These are phyloP conservation scores for Cenchrus purpureus DNA, from an alignment of 176 grass and related monocot genomes.

Conservation along the genomic window DNA sequence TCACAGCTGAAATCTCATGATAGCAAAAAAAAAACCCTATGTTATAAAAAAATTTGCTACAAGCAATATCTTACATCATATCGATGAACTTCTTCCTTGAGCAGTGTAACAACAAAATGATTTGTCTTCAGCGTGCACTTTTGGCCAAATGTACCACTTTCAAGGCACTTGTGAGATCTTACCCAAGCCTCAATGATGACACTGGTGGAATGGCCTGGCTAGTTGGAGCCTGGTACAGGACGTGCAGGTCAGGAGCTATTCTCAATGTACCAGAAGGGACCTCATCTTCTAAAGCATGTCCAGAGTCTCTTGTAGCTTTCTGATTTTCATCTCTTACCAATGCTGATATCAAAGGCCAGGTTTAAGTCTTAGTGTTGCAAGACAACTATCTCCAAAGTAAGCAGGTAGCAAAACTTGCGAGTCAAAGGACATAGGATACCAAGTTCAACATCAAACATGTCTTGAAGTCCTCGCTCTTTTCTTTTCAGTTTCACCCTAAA, in stretches of 20 bases:
- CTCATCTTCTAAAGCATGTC: neutral
- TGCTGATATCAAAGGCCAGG: neutral
- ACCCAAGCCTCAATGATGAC: slow-evolving; percentile 42
- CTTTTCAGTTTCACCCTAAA: too few species aligned
- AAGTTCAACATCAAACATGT: too few species aligned
- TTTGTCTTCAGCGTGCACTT: slow-evolving; percentile 75
- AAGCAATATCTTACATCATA: slow-evolving; percentile 63
- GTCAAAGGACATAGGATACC: too few species aligned
- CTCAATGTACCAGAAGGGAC: slow-evolving; percentile 44
- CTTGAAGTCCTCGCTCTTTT: too few species aligned
- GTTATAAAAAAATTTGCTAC: neutral
- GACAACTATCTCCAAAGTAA: neutral
- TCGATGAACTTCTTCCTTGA: slow-evolving; percentile 59
- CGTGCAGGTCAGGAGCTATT: slow-evolving; percentile 59
- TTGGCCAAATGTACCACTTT: slow-evolving; percentile 66
- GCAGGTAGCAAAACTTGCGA: neutral
- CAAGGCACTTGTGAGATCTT: slow-evolving; percentile 62
- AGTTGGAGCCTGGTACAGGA: slow-evolving; percentile 1
- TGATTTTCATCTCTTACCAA: neutral
- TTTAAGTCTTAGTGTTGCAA: neutral
- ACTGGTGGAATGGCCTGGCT: slow-evolving; percentile 56
- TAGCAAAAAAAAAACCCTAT: too few species aligned
- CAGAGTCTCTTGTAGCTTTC: neutral
- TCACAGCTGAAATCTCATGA: neutral
- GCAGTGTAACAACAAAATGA: slow-evolving; percentile 78